Conservation (phyloP, 2,329 filamentous ascomycete genomes). For the Canariomyces notabilis region DNA sequence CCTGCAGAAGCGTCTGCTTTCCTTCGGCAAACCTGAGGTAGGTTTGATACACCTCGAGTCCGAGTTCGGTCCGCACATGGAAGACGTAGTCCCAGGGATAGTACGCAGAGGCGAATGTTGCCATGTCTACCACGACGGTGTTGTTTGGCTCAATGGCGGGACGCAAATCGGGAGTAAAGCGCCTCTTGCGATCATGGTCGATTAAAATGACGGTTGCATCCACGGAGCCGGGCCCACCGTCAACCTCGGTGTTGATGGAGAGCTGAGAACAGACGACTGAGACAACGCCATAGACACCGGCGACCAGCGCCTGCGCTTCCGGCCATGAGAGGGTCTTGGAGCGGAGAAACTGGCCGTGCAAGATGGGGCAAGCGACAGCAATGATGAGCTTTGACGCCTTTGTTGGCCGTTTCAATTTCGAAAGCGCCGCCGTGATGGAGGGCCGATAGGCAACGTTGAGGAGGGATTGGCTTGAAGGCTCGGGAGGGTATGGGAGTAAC, state of each 20-base stretch:
- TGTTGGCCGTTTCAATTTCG: constrained; percentile 39
- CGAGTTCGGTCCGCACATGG: constrained; percentile 59
- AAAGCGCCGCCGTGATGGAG: constrained; percentile 51
- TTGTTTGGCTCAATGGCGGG: constrained; percentile 40
- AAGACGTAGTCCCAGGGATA: constrained; percentile 63
- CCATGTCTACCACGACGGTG: constrained; percentile 45
- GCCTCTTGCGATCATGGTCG: constrained; percentile 47
- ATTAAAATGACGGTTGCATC: constrained; percentile 72
- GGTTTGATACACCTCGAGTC: constrained; percentile 50
- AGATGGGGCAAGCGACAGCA: constrained; percentile 59
- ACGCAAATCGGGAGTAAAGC: constrained; percentile 31
- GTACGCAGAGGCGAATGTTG: constrained; percentile 47
- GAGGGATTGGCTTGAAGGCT: constrained; percentile 44
- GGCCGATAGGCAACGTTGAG: constrained; percentile 57
- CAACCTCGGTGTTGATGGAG: constrained; percentile 54
- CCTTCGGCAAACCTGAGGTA: constrained; percentile 46
- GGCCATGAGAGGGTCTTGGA: constrained; percentile 58
- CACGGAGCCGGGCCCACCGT: constrained; percentile 60
- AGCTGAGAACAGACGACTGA: constrained; percentile 64
- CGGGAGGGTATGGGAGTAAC: constrained; percentile 59
- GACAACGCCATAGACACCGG: constrained; percentile 72
- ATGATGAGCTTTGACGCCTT: constrained; percentile 40
- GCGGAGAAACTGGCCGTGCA: constrained; percentile 46
- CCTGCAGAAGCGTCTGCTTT: constrained; percentile 42
- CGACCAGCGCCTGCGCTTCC: constrained; percentile 67